Evolutionary conservation across 169 alveolate species (phyloP).

Genomic region (Eimeria brunetti): DNA sequence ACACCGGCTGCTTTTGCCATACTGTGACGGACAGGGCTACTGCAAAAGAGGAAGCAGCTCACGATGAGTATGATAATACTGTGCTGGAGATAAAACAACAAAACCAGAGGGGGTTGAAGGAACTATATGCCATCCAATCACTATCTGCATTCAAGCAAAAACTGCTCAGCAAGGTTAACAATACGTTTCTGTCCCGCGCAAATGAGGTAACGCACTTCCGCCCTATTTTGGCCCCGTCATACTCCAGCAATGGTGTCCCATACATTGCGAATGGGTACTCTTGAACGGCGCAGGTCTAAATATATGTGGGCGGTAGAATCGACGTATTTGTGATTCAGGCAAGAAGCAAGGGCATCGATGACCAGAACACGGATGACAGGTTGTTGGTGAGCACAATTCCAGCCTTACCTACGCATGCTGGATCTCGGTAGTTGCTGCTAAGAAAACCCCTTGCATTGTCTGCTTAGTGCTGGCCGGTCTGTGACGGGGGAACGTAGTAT

Average conservation of each 20-base stretch:
- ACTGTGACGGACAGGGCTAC: conserved; percentile 35
- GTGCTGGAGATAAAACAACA: conserved; percentile 2
- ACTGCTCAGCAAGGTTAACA: conserved; percentile 44
- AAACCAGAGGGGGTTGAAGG: conserved; percentile 15
- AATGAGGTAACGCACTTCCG: conserved; percentile 17
- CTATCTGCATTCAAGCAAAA: conserved; percentile 51
- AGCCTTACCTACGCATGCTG: background rate
- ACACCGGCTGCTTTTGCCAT: background rate
- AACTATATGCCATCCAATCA: conserved; percentile 14
- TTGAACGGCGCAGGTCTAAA: background rate
- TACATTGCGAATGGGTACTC: background rate
- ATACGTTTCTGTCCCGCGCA: conserved; percentile 25
- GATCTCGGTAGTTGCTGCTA: background rate
- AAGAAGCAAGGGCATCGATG: conserved; percentile 41
- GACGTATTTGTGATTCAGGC: conserved; percentile 2
- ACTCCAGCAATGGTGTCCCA: background rate
- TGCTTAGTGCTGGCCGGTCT: background rate
- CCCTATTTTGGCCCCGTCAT: background rate
- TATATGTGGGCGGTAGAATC: background rate
- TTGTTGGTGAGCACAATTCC: background rate
- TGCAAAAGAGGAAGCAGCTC: conserved; percentile 23
- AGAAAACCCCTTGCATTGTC: background rate
- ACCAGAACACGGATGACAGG: conserved; percentile 14
- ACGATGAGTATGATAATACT: conserved; percentile 34
- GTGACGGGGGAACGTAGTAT: background rate